Conservation (phyloP, 164 flowering plant genomes). For the Platanus orientalis region DNA sequence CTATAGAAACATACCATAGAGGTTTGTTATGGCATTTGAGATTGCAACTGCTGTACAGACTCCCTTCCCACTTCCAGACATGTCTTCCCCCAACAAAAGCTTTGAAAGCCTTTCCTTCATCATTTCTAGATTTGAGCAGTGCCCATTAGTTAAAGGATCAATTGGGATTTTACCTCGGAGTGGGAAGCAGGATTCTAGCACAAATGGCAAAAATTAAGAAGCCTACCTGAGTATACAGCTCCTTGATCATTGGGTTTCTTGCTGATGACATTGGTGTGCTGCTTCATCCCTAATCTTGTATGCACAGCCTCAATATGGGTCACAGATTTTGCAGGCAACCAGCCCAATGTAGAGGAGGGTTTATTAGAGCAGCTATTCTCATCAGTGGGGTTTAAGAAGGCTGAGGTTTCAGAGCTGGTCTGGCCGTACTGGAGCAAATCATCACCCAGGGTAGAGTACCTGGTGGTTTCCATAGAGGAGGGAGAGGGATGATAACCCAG, state of each 20-base stretch:
- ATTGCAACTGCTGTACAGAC: slow-evolving; percentile 67
- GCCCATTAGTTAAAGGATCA: not conserved
- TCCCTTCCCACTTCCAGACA: slow-evolving; percentile 79
- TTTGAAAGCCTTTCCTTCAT: slow-evolving; percentile 40
- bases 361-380: not conserved
- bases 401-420: not conserved
- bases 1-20: slow-evolving; percentile 41
- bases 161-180: not conserved
- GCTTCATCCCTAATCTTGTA: not conserved
- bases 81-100: slow-evolving; percentile 73
- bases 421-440: not conserved
- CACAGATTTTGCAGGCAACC: not conserved
- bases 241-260: not conserved
- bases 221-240: not conserved
- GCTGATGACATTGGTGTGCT: not conserved
- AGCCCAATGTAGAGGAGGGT: not conserved
- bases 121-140: not conserved
- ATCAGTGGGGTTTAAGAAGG: not conserved
- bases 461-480: not conserved
- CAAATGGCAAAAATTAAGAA: not conserved
- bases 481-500: slow-evolving; percentile 5
- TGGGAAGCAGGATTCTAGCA: not conserved
- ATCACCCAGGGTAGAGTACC: slow-evolving; percentile 2
- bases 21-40: slow-evolving; percentile 72
- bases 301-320: not conserved